These are phyloP conservation scores for Gossypium gossypioides DNA, from an alignment of 441 rosid genomes.

Conservation along the genomic window DNA sequence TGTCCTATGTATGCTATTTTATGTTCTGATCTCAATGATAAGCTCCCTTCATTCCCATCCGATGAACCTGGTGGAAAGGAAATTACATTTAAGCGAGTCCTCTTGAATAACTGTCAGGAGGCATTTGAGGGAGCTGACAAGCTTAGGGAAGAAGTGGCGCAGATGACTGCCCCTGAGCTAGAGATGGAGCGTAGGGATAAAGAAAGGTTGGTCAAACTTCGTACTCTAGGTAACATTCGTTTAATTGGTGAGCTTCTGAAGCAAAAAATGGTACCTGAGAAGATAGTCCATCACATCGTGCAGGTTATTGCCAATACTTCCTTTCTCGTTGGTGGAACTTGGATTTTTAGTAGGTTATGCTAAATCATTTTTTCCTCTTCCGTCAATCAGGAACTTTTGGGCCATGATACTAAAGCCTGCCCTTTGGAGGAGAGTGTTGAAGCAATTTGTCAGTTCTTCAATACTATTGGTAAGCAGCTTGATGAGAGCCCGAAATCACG, in stretches of 20 bases:
- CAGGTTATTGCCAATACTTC: constrained; percentile 29
- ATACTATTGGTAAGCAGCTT: constrained; percentile 77
- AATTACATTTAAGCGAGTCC: constrained; percentile 68
- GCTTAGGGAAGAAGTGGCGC: constrained; percentile 57
- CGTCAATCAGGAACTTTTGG: constrained; percentile 64
- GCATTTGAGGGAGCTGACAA: constrained; percentile 83
- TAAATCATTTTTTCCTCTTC: neutral
- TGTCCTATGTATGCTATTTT: constrained; percentile 84
- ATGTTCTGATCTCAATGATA: constrained; percentile 67
- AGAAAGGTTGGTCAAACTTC: constrained; percentile 60
- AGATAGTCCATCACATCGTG: constrained; percentile 71
- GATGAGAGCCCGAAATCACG: constrained; percentile 59
- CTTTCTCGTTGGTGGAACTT: constrained; percentile 6
- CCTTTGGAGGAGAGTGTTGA: constrained; percentile 85
- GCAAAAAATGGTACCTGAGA: constrained; percentile 87
- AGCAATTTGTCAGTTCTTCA: constrained; percentile 75
- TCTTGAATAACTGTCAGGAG: constrained; percentile 73
- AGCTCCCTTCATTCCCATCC: constrained; percentile 69
- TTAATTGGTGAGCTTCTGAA: constrained; percentile 84
- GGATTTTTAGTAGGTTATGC: neutral
- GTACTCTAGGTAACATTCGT: constrained; percentile 80
- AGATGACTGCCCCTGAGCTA: constrained; percentile 66
- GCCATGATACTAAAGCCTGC: constrained; percentile 41
- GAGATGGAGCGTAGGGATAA: constrained; percentile 76
- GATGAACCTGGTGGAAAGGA: constrained; percentile 83